Evolutionary conservation across 768 basidiomycete genomes (phyloP).

Genomic region (Boletus barrowsii): DNA sequence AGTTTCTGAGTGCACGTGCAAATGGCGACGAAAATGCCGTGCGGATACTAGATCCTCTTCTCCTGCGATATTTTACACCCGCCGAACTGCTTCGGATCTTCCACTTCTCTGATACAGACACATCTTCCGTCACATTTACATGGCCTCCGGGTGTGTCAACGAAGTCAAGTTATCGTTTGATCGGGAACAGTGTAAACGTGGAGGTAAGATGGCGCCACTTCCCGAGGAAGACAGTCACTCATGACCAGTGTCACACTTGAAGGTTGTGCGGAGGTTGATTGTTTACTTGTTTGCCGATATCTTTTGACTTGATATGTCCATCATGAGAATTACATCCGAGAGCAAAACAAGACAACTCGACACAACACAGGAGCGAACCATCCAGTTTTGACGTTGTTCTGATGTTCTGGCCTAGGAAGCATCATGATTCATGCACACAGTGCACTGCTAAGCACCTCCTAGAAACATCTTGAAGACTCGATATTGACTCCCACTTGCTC

Average conservation of each 20-base stretch:
- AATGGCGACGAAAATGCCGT: slow-evolving; percentile 43
- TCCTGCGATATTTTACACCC: slow-evolving; percentile 74
- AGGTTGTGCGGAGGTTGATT: slow-evolving; percentile 54
- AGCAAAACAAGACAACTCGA: not conserved
- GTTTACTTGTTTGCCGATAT: slow-evolving; percentile 45
- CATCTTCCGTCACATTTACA: slow-evolving; percentile 34
- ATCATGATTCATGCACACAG: no score
- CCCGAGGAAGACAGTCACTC: not conserved
- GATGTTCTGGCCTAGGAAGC: no score
- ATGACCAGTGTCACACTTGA: not conserved
- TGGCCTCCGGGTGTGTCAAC: slow-evolving; percentile 63
- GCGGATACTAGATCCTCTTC: slow-evolving; percentile 53
- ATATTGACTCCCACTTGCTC: no score
- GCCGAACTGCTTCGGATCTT: slow-evolving; percentile 69
- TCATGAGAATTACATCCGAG: not conserved
- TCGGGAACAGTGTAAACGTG: slow-evolving; percentile 85
- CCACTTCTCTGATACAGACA: slow-evolving; percentile 40
- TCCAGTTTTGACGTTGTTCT: not conserved
- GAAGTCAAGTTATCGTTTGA: slow-evolving; percentile 71
- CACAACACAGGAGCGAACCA: not conserved
- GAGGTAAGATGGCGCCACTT: slow-evolving; percentile 37
- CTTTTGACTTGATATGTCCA: not conserved
- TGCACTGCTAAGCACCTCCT: no score
- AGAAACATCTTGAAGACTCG: no score
- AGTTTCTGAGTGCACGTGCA: slow-evolving; percentile 47